Evolutionary conservation across 495 filamentous ascomycete genomes (phyloP), one percentile per base, ranked within the genome.

Genomic region (Neurospora hispaniola): DNA sequence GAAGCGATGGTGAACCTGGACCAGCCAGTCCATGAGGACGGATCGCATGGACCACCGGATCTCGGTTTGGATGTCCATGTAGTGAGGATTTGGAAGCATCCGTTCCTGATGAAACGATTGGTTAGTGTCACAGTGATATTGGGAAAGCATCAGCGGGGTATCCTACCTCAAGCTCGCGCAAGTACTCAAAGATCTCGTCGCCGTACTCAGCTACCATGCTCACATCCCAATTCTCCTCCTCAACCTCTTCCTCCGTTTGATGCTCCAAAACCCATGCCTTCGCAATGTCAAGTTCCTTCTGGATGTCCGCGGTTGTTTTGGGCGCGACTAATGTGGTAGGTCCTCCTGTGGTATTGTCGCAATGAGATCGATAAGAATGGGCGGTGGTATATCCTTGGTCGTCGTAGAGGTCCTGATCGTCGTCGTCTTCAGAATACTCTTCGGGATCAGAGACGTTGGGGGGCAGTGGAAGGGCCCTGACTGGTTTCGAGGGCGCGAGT

Each of bases 11-110:
- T 99, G 96, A 27, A 99, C 96, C 79, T 98, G 95, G 54, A 98
- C 90, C 11, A 99, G 86, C 96, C 96, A 99, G 80, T 98, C 96
- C 90, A 98, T 97, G 71, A 99, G 89, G 62, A 98, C 93, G 11
- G 95, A 90, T 66, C 96, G 93, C 95, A 98, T 98, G 0, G 95
- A 97, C 96, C 96, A 98, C 80, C 97, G 93, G 71, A 99, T 95
- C 81, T 98, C 94, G n/a, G 90, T 89, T 80, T 99, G 96, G 70
- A 91, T 90, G 69, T 97, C 93, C 96, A 99, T 98, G 84, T 99
- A 99, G 77, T 94, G 89, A 3, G 92, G 86, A 78, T 94, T 92
- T 1, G 96, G 96, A 54, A 93, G 82, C 88, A 98, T 91, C 54
- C 87, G 87, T 73, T 88, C 88, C 94, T 97, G 76, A 54, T 54